These are phyloP conservation scores for Solanum piurae DNA, from an alignment of 257 asterid species.

Conservation along the genomic window DNA sequence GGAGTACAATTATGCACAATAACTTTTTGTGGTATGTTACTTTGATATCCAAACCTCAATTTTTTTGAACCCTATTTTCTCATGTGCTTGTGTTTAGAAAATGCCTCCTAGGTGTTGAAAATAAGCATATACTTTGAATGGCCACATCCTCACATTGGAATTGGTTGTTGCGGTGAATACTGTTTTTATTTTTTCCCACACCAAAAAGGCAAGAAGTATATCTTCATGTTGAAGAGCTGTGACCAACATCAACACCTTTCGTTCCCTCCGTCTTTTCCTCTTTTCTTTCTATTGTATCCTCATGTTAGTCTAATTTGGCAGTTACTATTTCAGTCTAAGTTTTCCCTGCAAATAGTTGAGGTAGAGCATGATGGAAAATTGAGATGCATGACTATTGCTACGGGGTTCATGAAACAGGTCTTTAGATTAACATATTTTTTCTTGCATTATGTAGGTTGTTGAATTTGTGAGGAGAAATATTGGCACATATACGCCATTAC, in stretches of 20 bases:
- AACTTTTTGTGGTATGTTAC: background rate
- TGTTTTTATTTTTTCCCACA: background rate
- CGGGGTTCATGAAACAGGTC: background rate
- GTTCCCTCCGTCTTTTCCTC: background rate
- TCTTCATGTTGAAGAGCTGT: background rate
- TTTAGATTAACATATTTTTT: background rate
- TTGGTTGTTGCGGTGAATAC: background rate
- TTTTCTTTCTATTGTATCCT: background rate
- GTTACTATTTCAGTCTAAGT: background rate
- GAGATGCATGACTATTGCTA: background rate
- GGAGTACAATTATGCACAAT: background rate
- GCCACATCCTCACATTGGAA: background rate
- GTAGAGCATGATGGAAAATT: background rate
- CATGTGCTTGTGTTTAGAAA: background rate
- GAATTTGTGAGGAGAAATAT: slow-evolving; percentile 69
- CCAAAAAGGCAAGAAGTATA: background rate
- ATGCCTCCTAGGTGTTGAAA: background rate
- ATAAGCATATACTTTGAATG: background rate
- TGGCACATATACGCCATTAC: slow-evolving; percentile 54
- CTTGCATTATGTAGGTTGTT: slow-evolving; percentile 39
- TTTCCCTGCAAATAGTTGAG: background rate
- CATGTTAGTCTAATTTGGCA: background rate
- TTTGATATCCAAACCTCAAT: background rate
- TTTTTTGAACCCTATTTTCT: background rate
- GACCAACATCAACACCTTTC: background rate